These are phyloP conservation scores for Pestalotiopsis sp. DNA, from an alignment of 2,329 filamentous ascomycete species.

Conservation along the genomic window DNA sequence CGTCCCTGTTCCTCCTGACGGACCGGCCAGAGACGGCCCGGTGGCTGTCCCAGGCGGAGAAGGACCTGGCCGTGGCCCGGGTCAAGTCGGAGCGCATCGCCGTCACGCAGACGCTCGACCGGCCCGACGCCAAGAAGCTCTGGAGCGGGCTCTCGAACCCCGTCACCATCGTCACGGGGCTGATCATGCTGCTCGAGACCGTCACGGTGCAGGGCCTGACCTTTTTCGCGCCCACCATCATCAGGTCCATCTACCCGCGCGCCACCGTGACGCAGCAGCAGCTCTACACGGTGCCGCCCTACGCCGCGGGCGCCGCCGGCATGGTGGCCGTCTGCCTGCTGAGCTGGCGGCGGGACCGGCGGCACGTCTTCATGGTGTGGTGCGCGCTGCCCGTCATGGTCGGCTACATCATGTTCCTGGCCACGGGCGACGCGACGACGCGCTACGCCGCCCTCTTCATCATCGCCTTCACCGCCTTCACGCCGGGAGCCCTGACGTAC, in stretches of 20 bases:
- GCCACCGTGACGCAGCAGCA: slow-evolving; percentile 63
- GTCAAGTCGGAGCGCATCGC: slow-evolving; percentile 70
- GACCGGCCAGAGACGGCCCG: slow-evolving; percentile 69
- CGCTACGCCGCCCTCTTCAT: slow-evolving; percentile 68
- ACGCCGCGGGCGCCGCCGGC: slow-evolving; percentile 69
- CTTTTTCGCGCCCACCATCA: slow-evolving; percentile 73
- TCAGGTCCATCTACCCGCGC: slow-evolving; percentile 66
- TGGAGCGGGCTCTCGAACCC: slow-evolving; percentile 66
- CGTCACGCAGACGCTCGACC: slow-evolving; percentile 64
- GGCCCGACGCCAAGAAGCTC: slow-evolving; percentile 61
- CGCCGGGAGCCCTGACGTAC: slow-evolving; percentile 64
- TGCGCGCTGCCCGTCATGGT: slow-evolving; percentile 60
- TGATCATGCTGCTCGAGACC: slow-evolving; percentile 32
- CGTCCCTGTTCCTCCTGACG: slow-evolving; percentile 66
- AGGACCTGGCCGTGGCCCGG: slow-evolving; percentile 65
- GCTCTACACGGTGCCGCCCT: slow-evolving; percentile 71
- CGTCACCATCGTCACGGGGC: slow-evolving; percentile 38
- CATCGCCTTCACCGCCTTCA: slow-evolving; percentile 61
- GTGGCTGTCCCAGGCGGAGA: slow-evolving; percentile 69
- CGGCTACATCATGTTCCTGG: slow-evolving; percentile 68
- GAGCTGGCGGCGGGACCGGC: slow-evolving; percentile 56
- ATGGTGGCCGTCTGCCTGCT: slow-evolving; percentile 62
- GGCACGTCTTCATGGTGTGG: slow-evolving; percentile 58
- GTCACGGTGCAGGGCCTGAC: slow-evolving; percentile 72
- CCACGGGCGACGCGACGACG: slow-evolving; percentile 43